Evolutionary conservation across 2,329 filamentous ascomycete genomes (phyloP), one percentile per base, ranked within the genome.

Genomic region (Phyllosticta paracitricarpa): DNA sequence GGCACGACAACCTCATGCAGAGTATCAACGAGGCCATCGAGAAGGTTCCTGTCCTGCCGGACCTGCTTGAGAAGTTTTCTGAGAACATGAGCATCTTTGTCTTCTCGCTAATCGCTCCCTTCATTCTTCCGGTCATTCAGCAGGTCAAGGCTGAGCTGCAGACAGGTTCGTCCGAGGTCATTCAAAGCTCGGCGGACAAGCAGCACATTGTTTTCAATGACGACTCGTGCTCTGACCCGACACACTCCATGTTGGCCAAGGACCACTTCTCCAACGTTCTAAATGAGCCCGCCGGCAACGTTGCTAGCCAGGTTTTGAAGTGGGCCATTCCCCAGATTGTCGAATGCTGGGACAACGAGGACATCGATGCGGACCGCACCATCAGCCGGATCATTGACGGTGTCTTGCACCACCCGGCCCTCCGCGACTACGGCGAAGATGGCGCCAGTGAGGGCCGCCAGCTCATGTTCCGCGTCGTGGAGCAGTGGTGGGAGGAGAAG

Each of bases 241-340:
- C 92, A 1, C 92, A 97, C 77, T 95, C 90, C 22, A 96, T 96
- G 92, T 79, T 97, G 58, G 91, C 91, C 63, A 97, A 97, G 78
- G 92, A 97, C 69, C 92, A 97, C 75, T 97, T 97, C 74, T 89
- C 88, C 65, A 95, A 95, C 70, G 80, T 88, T 33, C 82, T 97
- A 63, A 97, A 97, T 72, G 91, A 96, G 71, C 83, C 91, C 53
- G 92, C 91, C 54, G 92, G 92, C 61, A 88, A 87, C 68, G 84
- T 91, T 63, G 91, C 92, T 26, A 89, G 87, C 65, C 84, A 86
- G 68, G 85, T 92, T 56, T 79, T 97, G 53, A 84, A 83, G 62
- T 97, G 91, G 90, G 87, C 87, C 24, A 90, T 96, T 14, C 93
- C 93, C 8, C 91, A 96, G 73, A 78, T 97, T 64, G 94, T 97